Evolutionary conservation across 768 basidiomycete genomes (phyloP).

Genomic region (Suillus hirtellus): DNA sequence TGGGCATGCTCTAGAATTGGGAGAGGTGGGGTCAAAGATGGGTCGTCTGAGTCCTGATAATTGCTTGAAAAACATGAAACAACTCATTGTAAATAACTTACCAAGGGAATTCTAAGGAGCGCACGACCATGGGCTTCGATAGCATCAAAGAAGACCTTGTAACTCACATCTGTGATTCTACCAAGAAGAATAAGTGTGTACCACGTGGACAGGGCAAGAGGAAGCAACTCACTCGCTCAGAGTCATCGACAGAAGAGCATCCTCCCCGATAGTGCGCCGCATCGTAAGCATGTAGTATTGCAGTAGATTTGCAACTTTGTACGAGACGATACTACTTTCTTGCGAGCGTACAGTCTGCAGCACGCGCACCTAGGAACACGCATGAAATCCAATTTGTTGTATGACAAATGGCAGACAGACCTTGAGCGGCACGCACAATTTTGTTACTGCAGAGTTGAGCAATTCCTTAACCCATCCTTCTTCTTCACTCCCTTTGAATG

Average conservation of each 20-base stretch:
- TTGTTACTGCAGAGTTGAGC: conserved; percentile 80
- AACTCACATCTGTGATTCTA: conserved; percentile 80
- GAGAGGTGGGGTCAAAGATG: conserved; percentile 70
- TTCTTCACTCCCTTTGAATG: conserved; percentile 57
- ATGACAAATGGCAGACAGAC: conserved; percentile 38
- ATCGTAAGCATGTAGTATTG: conserved; percentile 95
- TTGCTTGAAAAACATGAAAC: background rate
- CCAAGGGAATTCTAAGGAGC: conserved; percentile 52
- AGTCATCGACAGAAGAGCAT: conserved; percentile 73
- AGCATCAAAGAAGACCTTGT: conserved; percentile 85
- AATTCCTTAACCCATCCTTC: conserved; percentile 80
- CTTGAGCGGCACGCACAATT: conserved; percentile 87
- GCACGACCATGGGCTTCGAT: conserved; percentile 83
- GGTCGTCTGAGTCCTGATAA: conserved; percentile 64
- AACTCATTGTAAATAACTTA: conserved; percentile 29
- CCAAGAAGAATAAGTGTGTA: background rate
- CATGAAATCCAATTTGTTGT: background rate
- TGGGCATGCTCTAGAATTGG: conserved; percentile 81
- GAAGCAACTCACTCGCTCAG: conserved; percentile 67
- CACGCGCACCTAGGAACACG: conserved; percentile 65
- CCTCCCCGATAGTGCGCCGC: conserved; percentile 86
- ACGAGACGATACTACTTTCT: conserved; percentile 89
- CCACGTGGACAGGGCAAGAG: background rate
- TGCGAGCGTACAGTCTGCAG: conserved; percentile 92
- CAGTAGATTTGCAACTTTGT: conserved; percentile 91